Evolutionary conservation across 805 yeast species (phyloP), one percentile per base, ranked within the genome.

Genomic region (Saccharomycopsis capsularis): DNA sequence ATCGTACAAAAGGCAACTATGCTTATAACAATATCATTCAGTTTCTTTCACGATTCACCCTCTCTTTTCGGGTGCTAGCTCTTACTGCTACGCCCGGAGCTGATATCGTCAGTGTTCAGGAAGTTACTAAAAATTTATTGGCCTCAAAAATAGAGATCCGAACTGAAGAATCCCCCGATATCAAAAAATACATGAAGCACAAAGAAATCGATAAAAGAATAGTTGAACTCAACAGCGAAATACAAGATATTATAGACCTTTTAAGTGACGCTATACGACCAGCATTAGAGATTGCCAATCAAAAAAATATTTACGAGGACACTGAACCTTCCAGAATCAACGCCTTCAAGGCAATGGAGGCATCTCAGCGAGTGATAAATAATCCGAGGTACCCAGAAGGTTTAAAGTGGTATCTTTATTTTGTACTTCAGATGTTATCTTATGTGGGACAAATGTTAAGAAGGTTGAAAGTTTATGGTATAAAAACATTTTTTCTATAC

Each of bases 71-170:
- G 40, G 69, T 90, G 0, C 63, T 93, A 45, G 98, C 96, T 0
- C 68, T 93, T 54, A 89, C 98, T 0, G 99, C 99, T 1, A 93
- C 99, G 0, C 99, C 99, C 0, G 93, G 96, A 0, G 72, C 95
- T 0, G 83, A 83, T 51, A 75, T 87, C 1, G 95, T 85, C 50
- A 86, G 91, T 2, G 95, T 95, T 0, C 97, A 95, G 63, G 82
- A 79, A 42, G 83, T 93, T 24, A 80, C 93, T 1, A 74, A 77
- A 48, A 87, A 86, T 57, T 66, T 93, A 51, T 65, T 66, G 24
- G 85, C 93, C 1, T 82, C 96, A 0, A 73, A 73, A 47, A 80
- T 89, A 39, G 97, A 91, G 61, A 78, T 90, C 19, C 70, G 98
- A 51, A 85, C 96, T 0, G 98, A 93, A 60, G 76, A 76, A 34